Percentiles rank a stretch among this genome's conserved stretches.
phyloP scores from a whole-genome alignment of 2,329 filamentous ascomycete genomes.

The Phialophora macrospora region DNA sequence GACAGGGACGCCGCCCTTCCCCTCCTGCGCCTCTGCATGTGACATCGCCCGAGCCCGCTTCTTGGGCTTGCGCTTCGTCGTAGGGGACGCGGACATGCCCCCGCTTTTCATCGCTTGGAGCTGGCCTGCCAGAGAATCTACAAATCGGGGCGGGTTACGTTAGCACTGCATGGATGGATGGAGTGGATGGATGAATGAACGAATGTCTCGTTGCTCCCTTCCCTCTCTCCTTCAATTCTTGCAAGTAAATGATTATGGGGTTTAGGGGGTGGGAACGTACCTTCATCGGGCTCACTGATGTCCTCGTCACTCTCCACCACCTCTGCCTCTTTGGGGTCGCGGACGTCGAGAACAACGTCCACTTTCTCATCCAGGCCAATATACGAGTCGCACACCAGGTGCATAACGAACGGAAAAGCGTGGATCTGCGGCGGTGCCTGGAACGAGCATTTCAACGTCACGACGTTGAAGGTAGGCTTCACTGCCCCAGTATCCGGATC shows the following conservation, averaged over 20 bases:
- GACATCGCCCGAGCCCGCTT: slow-evolving; percentile 29
- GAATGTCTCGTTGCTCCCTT: no score
- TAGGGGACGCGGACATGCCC: slow-evolving; percentile 56
- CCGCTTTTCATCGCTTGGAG: slow-evolving; percentile 82
- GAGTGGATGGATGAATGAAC: no score
- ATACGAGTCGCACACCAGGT: slow-evolving; percentile 92
- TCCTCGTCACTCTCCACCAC: slow-evolving; percentile 78
- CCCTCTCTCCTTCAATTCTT: background rate
- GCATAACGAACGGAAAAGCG: slow-evolving; percentile 92
- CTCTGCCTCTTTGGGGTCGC: slow-evolving; percentile 83
- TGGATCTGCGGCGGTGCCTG: slow-evolving; percentile 90
- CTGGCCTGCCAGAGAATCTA: slow-evolving; percentile 87
- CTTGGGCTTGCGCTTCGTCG: slow-evolving; percentile 62
- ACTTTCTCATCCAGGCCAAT: slow-evolving; percentile 91
- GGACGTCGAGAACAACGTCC: slow-evolving; percentile 86
- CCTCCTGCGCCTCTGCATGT: slow-evolving; percentile 44
- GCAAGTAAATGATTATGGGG: background rate
- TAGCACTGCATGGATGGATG: background rate
- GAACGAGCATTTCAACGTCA: slow-evolving; percentile 97
- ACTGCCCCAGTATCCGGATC: slow-evolving; percentile 64
- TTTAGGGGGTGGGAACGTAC: slow-evolving; percentile 60
- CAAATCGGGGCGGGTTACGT: background rate
- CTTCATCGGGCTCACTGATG: slow-evolving; percentile 97
- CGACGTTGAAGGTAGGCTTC: slow-evolving; percentile 89
- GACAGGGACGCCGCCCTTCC: slow-evolving; percentile 66